phyloP scores from a whole-genome alignment of 192 early-diverging fungal species.

The Coemansia sp. region DNA sequence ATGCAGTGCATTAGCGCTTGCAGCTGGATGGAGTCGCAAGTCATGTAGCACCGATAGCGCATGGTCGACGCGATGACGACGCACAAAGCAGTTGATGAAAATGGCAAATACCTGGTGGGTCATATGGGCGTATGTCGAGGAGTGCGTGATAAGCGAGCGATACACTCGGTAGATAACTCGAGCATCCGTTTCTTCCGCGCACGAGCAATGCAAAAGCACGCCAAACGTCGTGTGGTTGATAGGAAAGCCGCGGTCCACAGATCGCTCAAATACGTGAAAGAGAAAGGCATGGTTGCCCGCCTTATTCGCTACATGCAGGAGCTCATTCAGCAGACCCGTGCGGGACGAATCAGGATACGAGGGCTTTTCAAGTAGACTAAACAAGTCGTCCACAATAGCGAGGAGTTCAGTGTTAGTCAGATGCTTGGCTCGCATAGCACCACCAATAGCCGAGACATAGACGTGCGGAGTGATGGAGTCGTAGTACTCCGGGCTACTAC shows the following conservation, averaged over 20 bases:
- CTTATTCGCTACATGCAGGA: conserved; percentile 19
- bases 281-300: conserved; percentile 9
- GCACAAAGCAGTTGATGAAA: conserved; percentile 42
- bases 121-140: conserved; percentile 5
- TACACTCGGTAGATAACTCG: conserved; percentile 17
- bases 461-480: conserved; percentile 26
- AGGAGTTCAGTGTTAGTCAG: conserved; percentile 4
- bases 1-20: conserved; percentile 3
- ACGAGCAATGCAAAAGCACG: conserved; percentile 24
- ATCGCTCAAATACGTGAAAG: conserved; percentile 24
- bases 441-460: conserved; percentile 16
- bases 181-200: conserved; percentile 8
- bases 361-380: conserved; percentile 8
- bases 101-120: conserved; percentile 28
- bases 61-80: conserved; percentile 14
- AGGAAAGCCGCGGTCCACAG: conserved; percentile 1
- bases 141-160: conserved; percentile 10
- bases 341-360: conserved; percentile 5
- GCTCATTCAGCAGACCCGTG: conserved; percentile 37
- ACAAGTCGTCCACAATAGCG: conserved; percentile 22
- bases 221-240: conserved; percentile 37
- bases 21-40: conserved; percentile 21
- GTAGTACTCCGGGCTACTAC: background rate
- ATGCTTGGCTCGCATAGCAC: conserved; percentile 8
- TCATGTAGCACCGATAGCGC: conserved; percentile 20